Base-by-base conservation (phyloP, 805 yeast species). In the Suhomyces xylopsoci region DNA sequence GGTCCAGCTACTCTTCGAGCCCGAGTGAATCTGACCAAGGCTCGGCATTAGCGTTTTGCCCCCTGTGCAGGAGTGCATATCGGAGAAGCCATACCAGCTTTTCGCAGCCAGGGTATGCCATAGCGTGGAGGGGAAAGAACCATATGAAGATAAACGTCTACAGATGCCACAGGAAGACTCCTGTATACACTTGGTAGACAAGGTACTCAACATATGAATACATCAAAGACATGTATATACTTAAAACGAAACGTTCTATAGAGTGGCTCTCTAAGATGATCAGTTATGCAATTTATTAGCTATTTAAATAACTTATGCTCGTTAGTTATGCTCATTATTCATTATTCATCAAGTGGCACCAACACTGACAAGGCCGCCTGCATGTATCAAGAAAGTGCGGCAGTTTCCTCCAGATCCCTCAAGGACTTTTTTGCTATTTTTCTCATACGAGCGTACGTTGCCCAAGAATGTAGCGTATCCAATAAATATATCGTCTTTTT, bases 361-460 rank as follows among this genome's bases (percentile, higher is more conserved):
- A 3, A 57, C 57, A 50, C 69, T 58, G 20, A 66, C 70, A 36
- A 70, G 62, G 1, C 75, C 75, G 30, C 62, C 61, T 30, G 59
- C 51, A 51, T 69, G 67, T 12, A 70, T 62, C 9, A 61, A 42
- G 48, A 70, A 70, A 8, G 53, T 51, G 24, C 68, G 52, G 46
- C 73, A 66, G 10, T 24, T 41, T 7, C 51, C 55, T n/a, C 25
- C 41, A 20, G 28, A 45, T 3, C 24, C 42, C 12, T 15, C 41
- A 2, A 12, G 12, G 9, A 14, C 30, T 24, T 42, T 40, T 7
- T 43, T 30, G n/a, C 10, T 47, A 5, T 47, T 32, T 19, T 52
- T 52, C 7, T 52, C 55, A 32, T 19, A 49, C 32, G 45, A 24
- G 12, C 38, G 32, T 20, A 48, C 50, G 20, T 19, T 22, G 26